Evolutionary conservation across 495 filamentous ascomycete species (phyloP).

Genomic region (Penicillium canariense): DNA sequence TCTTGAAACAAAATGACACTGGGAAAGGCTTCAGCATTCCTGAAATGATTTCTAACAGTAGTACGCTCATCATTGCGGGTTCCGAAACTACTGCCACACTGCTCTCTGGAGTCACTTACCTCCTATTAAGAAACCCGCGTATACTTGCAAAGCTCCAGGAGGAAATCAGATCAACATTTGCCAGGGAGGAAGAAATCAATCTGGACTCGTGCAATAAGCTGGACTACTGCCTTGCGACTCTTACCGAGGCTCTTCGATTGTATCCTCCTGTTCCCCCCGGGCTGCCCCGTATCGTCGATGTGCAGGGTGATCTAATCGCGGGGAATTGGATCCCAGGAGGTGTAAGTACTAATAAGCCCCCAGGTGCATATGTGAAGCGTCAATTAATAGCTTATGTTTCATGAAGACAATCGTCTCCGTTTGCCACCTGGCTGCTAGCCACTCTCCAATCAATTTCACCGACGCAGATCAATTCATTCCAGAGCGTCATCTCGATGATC

Average conservation of each 20-base stretch:
- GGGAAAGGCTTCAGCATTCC: conserved; percentile 38
- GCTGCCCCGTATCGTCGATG: conserved; percentile 43
- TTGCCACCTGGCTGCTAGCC: conserved; percentile 43
- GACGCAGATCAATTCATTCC: conserved; percentile 48
- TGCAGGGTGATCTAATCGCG: conserved; percentile 43
- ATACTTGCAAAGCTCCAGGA: conserved; percentile 41
- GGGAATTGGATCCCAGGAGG: conserved; percentile 42
- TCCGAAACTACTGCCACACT: conserved; percentile 62
- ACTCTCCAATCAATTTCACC: conserved; percentile 42
- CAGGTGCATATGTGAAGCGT: not conserved
- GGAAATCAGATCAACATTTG: conserved; percentile 51
- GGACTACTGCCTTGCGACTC: conserved; percentile 53
- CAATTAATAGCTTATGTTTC: not conserved
- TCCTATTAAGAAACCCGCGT: conserved; percentile 47
- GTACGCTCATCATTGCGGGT: conserved; percentile 46
- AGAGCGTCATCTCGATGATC: conserved; percentile 47
- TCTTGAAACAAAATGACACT: conserved; percentile 19
- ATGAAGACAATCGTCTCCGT: conserved; percentile 48
- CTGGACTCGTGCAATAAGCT: conserved; percentile 43
- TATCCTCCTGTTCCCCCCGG: conserved; percentile 54
- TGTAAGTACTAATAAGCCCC: conserved; percentile 11
- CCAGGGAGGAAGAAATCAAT: conserved; percentile 50
- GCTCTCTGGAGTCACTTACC: conserved; percentile 51
- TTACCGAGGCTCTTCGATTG: conserved; percentile 56
- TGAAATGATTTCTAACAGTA: conserved; percentile 42